Conservation (phyloP, 2,329 filamentous ascomycete genomes). For the Biscogniauxia mediterranea region DNA sequence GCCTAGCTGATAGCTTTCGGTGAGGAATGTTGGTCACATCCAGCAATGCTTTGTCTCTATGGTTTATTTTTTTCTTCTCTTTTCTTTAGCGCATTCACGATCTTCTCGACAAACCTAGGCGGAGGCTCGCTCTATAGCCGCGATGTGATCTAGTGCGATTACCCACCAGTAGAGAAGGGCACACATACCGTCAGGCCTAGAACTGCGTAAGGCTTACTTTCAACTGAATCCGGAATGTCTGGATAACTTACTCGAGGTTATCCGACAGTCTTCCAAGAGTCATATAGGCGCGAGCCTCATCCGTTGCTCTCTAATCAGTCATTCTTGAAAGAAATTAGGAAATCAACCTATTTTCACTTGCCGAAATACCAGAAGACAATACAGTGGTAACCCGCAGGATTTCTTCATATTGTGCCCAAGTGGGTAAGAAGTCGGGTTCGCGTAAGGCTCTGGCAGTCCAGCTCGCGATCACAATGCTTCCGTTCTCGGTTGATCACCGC, state of each 20-base stretch:
- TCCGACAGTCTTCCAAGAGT: neutral
- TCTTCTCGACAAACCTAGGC: neutral
- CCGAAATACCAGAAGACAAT: neutral
- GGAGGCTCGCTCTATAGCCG: neutral
- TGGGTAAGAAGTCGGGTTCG: neutral
- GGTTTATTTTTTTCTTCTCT: neutral
- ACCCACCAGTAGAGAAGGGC: neutral
- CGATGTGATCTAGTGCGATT: neutral
- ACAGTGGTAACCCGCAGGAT: neutral
- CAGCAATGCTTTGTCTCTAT: neutral
- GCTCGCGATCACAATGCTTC: neutral
- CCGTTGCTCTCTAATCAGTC: neutral
- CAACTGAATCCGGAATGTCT: constrained; percentile 16
- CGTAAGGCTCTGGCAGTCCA: neutral
- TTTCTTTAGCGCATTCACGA: no score
- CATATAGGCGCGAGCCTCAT: neutral
- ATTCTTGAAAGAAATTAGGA: neutral
- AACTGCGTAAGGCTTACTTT: constrained; percentile 1
- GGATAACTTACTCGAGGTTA: constrained; percentile 8
- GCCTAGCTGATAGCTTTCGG: neutral
- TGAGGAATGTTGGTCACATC: neutral
- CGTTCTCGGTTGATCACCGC: neutral
- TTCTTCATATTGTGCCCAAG: neutral
- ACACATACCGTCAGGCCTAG: neutral
- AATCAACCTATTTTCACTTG: neutral